Base-by-base conservation (phyloP, 1,284 basidiomycete genomes). In the Heterobasidion parviporum region DNA sequence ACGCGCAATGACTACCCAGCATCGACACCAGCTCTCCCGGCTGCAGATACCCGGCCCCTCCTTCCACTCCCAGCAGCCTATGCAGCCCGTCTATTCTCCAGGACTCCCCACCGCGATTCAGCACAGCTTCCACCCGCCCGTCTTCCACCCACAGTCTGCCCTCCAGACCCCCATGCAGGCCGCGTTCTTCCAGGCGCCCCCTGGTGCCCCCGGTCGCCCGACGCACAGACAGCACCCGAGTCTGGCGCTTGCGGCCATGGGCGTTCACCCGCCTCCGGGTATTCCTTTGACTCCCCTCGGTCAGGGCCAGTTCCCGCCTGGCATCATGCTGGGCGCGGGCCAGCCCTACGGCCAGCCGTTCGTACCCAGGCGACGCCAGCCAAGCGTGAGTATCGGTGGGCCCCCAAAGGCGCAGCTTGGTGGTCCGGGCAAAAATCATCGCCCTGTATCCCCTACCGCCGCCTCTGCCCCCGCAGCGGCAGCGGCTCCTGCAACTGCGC, bases 341-440 rank as follows among this genome's bases (percentile, higher is more conserved):
- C 81, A 70, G 47, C 76, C 80, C 0, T 85, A 85, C 60, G 66
- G 74, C 44, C 82, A 77, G 69, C 59, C 53, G 7, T 53, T 53
- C 9, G 43, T 53, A n/a, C 53, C 45, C n/a, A 75, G 74, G 60
- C 74, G 79, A 59, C 69, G 88, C 55, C 80, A 87, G 56, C 78
- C 80, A 34, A 89, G 86, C 63, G 76, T 92, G 57, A 78, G 74
- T 62, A 70, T 74, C 14, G 89, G 89, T 14, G 89, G 89, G 5
- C 89, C 89, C 12, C 89, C 89, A 15, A 92, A 92, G 67, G 89
- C 89, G 1, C 77, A 82, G 2, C 72, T 92, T 6, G 89, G 89
- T 15, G 89, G 89, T 2, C 89, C 87, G 8, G 79, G 81, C 54
- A 78, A 85, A 54, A 91, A 88, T 70, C 75, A 82, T 54, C 86